Evolutionary conservation across 306 rosid species (phyloP).

Genomic region (Ochetophila trinervis): DNA sequence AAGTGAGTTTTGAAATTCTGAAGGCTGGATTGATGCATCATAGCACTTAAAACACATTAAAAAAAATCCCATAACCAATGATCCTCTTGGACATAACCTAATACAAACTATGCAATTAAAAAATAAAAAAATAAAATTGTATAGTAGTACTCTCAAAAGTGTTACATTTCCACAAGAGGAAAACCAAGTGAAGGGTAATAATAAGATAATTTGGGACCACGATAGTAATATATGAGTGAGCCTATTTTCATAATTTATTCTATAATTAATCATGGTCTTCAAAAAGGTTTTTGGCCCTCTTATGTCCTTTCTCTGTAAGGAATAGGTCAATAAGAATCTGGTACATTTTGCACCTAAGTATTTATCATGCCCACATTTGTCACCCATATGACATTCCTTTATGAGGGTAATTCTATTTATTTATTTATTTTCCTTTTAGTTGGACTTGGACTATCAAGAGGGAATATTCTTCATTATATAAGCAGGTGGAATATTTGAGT

Average conservation of each 20-base stretch:
- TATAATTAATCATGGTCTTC: too few relatives aligned
- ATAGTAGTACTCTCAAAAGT: too few relatives aligned
- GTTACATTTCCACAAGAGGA: too few relatives aligned
- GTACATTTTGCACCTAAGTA: not conserved
- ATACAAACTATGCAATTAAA: too few relatives aligned
- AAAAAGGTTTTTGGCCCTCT: not conserved
- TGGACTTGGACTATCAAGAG: not conserved
- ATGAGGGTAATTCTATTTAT: not conserved
- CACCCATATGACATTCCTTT: not conserved
- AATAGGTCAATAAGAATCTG: not conserved
- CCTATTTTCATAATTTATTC: too few relatives aligned
- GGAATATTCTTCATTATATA: too few relatives aligned
- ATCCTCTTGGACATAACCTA: not conserved
- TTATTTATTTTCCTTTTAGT: not conserved
- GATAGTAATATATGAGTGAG: too few relatives aligned
- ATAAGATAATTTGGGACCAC: too few relatives aligned
- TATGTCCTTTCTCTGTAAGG: not conserved
- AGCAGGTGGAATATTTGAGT: too few relatives aligned
- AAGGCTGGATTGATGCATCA: slow-evolving; percentile 7
- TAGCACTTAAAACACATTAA: not conserved
- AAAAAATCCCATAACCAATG: not conserved
- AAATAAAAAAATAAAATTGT: too few relatives aligned
- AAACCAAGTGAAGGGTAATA: too few relatives aligned
- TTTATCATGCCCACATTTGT: not conserved
- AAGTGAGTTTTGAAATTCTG: slow-evolving; percentile 21